Evolutionary conservation across 1,139 yeast genomes (phyloP).

Genomic region (Kurtzmaniella quercitrusa): DNA sequence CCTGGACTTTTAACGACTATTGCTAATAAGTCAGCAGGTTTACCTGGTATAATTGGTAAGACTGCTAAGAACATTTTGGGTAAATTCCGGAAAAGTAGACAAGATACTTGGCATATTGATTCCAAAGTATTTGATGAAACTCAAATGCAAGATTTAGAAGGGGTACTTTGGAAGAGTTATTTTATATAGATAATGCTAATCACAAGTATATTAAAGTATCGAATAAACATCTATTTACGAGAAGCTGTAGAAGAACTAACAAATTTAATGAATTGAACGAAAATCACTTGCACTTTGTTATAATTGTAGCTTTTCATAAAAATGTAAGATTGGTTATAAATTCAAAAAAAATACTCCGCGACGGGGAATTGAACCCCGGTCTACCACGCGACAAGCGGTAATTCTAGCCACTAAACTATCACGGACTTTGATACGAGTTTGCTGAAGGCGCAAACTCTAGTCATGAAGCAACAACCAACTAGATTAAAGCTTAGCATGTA

Average conservation of each 20-base stretch:
- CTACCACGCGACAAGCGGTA: conserved; percentile 38
- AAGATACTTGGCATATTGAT: conserved; percentile 96
- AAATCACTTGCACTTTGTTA: no score
- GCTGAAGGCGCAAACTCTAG: no score
- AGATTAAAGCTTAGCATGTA: no score
- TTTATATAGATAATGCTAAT: conserved; percentile 54
- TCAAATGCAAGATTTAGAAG: conserved; percentile 88
- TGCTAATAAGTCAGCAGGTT: conserved; percentile 65
- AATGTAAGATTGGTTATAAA: no score
- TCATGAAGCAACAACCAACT: no score
- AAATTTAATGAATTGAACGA: no score
- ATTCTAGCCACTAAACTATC: conserved; percentile 38
- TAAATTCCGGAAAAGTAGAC: conserved; percentile 85
- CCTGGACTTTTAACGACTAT: conserved; percentile 69
- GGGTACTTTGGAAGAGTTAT: conserved; percentile 90
- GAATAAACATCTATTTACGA: no score
- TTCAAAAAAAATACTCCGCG: conserved; percentile 27
- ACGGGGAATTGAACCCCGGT: conserved; percentile 42
- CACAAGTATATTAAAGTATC: no score
- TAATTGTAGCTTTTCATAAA: no score
- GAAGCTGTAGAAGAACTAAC: no score
- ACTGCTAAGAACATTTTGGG: conserved; percentile 82
- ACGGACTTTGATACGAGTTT: conserved; percentile 14
- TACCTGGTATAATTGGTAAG: conserved; percentile 76
- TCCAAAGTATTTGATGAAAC: conserved; percentile 68